Percentiles rank a stretch among this genome's conserved stretches.
phyloP scores from a whole-genome alignment of 2,329 filamentous ascomycete genomes.

The Fusarium sp. region DNA sequence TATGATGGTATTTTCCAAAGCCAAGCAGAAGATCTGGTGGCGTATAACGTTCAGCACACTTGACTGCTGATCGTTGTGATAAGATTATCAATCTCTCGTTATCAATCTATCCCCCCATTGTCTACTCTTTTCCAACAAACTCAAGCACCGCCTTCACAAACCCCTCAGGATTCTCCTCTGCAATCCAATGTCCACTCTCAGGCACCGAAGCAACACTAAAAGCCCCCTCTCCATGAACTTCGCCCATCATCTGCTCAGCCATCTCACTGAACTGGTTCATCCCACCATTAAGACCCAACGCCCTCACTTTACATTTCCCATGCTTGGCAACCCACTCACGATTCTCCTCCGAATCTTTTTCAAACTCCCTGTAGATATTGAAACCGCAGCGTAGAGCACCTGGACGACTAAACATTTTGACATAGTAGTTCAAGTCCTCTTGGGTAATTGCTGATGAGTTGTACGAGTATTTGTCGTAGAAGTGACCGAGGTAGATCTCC shows the following conservation, averaged over 20 bases:
- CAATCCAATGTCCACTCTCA: slow-evolving; percentile 15
- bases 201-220: slow-evolving; percentile 8
- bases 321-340: slow-evolving; percentile 17
- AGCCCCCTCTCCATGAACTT: slow-evolving; percentile 4
- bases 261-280: slow-evolving; percentile 13
- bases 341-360: slow-evolving; percentile 8
- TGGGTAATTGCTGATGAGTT: slow-evolving; percentile 15
- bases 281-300: not conserved
- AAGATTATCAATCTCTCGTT: slow-evolving; percentile 25
- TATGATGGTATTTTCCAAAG: no score
- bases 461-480: slow-evolving; percentile 13
- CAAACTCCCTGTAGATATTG: slow-evolving; percentile 6
- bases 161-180: slow-evolving; percentile 13
- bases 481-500: slow-evolving; percentile 13
- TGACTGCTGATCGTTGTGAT: slow-evolving; percentile 20
- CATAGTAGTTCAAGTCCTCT: not conserved
- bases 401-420: not conserved
- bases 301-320: slow-evolving; percentile 18
- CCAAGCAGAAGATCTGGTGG: not conserved
- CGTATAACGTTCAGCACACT: not conserved
- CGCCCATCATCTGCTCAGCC: slow-evolving; percentile 14
- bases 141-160: slow-evolving; percentile 9
- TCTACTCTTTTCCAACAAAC: slow-evolving; percentile 2
- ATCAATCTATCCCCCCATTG: not conserved
- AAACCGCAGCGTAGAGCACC: slow-evolving; percentile 3